phyloP scores from a whole-genome alignment of 257 asterid genomes.

The Mitragyna speciosa region DNA sequence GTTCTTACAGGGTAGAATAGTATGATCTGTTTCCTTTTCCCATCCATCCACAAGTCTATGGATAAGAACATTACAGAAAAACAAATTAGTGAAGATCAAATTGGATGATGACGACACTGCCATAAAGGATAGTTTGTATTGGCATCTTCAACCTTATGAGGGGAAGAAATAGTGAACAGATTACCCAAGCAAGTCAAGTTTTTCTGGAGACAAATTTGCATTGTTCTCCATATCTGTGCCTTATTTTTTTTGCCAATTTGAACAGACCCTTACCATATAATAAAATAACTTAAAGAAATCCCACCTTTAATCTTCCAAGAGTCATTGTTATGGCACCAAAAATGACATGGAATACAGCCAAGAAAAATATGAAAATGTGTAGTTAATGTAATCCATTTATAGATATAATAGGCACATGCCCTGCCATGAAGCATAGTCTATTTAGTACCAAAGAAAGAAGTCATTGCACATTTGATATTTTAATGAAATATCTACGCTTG shows the following conservation, averaged over 20 bases:
- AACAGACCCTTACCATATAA: not conserved
- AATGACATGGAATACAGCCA: constrained; percentile 72
- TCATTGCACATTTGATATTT: not conserved
- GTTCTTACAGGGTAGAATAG: constrained; percentile 72
- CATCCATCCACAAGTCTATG: constrained; percentile 68
- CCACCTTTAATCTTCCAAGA: constrained; percentile 73
- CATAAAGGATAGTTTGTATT: not conserved
- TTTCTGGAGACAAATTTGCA: not conserved
- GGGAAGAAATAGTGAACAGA: not conserved
- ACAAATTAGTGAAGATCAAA: not conserved
- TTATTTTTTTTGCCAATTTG: not conserved
- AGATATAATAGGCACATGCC: constrained; percentile 63
- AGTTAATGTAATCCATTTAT: constrained; percentile 71
- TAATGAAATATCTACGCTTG: not conserved
- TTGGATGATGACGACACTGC: not conserved
- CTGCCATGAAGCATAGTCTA: constrained; percentile 31
- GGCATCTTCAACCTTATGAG: not conserved
- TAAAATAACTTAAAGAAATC: not conserved
- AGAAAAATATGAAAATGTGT: constrained; percentile 82
- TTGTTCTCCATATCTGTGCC: not conserved
- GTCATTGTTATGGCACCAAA: constrained; percentile 69
- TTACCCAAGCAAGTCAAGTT: not conserved
- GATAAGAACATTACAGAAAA: not conserved
- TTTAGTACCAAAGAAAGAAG: not conserved
- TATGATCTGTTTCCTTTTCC: constrained; percentile 52